A percentile compares a stretch with the other conserved stretches of the same genome.
phyloP scores from a whole-genome alignment of 192 early-diverging fungal genomes.

The Borealophlyctis nickersoniae region DNA sequence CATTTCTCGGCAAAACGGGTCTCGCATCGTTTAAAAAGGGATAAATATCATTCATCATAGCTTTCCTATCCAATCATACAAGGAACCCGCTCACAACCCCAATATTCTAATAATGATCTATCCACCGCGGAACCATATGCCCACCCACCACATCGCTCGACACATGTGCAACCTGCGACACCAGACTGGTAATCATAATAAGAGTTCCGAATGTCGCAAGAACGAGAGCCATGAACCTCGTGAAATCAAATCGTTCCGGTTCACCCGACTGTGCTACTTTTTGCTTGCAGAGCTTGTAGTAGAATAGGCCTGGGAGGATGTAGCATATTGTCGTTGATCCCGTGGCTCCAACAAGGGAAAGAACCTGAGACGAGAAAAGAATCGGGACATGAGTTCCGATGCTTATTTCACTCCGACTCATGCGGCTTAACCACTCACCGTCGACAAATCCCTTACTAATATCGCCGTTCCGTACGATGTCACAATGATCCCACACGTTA shows the following conservation, averaged over 20 bases:
- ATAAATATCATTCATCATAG: too few species aligned
- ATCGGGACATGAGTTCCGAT: neutral
- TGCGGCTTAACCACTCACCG: slow-evolving; percentile 40
- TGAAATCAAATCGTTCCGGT: slow-evolving; percentile 3
- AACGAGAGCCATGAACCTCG: slow-evolving; percentile 62
- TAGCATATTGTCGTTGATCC: slow-evolving; percentile 95
- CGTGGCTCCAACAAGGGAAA: slow-evolving; percentile 93
- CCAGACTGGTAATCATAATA: slow-evolving; percentile 63
- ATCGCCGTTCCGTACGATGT: slow-evolving; percentile 53
- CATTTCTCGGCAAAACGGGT: too few species aligned
- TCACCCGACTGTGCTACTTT: neutral
- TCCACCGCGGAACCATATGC: too few species aligned
- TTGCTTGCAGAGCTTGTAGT: slow-evolving; percentile 66
- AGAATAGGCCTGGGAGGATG: slow-evolving; percentile 91
- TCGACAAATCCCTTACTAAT: slow-evolving; percentile 71
- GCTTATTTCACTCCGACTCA: slow-evolving; percentile 16
- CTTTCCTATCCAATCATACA: too few species aligned
- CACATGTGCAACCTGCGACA: too few species aligned
- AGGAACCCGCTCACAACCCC: too few species aligned
- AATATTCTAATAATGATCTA: too few species aligned
- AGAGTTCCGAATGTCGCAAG: slow-evolving; percentile 67
- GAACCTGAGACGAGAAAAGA: slow-evolving; percentile 43
- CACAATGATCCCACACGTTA: slow-evolving; percentile 9
- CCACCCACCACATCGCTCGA: slow-evolving; percentile 10
- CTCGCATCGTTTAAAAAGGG: too few species aligned